Percentiles rank a stretch among this genome's conserved stretches.
Evolutionary conservation across 2,329 filamentous ascomycete genomes (phyloP).

Genomic region (Botrytis deweyae): DNA sequence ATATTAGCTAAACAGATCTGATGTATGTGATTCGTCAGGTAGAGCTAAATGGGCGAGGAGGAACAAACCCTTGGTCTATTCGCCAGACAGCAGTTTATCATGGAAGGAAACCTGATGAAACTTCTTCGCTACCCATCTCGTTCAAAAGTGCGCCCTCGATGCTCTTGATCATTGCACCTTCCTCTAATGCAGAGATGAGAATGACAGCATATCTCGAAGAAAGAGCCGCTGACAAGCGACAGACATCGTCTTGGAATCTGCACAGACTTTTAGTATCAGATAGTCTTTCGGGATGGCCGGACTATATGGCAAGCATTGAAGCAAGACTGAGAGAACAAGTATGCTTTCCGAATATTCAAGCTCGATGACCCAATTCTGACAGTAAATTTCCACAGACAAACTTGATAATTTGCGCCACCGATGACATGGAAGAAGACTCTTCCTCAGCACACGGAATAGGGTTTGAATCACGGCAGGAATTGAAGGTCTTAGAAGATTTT

Average conservation of each 20-base stretch:
- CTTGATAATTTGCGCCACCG: background rate
- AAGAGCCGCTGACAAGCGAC: background rate
- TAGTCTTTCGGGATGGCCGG: slow-evolving; percentile 27
- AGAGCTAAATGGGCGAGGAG: slow-evolving; percentile 25
- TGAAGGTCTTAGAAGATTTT: slow-evolving; percentile 31
- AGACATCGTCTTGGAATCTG: slow-evolving; percentile 24
- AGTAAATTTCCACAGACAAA: background rate
- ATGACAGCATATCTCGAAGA: slow-evolving; percentile 8
- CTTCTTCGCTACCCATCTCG: background rate
- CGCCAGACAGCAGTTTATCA: slow-evolving; percentile 43
- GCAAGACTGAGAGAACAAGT: slow-evolving; percentile 22
- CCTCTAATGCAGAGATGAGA: slow-evolving; percentile 19
- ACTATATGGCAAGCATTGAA: slow-evolving; percentile 30
- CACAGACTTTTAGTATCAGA: slow-evolving; percentile 28
- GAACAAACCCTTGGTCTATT: slow-evolving; percentile 40
- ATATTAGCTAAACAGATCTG: slow-evolving; percentile 21
- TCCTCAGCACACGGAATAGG: slow-evolving; percentile 26
- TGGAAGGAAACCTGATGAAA: background rate
- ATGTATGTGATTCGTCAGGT: slow-evolving; percentile 29
- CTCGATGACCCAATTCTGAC: background rate
- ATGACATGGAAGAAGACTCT: slow-evolving; percentile 21
- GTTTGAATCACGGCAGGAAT: slow-evolving; percentile 28
- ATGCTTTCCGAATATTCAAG: background rate
- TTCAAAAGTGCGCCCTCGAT: background rate
- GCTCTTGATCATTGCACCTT: slow-evolving; percentile 27